A percentile compares a stretch with the other conserved stretches of the same genome.
Evolutionary conservation across 192 early-diverging fungal species (phyloP).

Genomic region (Thoreauomyces humboldtii): DNA sequence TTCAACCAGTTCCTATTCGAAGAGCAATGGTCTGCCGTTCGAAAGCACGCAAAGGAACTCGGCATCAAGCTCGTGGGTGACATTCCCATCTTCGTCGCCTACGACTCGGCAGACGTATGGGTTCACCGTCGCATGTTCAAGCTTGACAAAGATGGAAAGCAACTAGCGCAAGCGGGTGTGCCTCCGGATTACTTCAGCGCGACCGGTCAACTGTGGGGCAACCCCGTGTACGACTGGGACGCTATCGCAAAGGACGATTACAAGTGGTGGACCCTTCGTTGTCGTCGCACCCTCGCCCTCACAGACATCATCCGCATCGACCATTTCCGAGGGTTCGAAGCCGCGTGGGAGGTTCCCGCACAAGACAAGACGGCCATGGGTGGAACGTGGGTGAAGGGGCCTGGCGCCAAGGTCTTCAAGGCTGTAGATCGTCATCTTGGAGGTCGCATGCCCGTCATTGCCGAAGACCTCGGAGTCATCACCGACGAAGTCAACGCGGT

Average conservation of each 20-base stretch:
- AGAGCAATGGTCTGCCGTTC: constrained; percentile 11
- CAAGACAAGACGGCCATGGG: constrained; percentile 12
- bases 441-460: constrained; percentile 16
- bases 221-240: constrained; percentile 27
- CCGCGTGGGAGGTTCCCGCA: constrained; percentile 30
- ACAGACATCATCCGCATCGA: constrained; percentile 26
- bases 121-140: constrained; percentile 15
- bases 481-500: constrained; percentile 10
- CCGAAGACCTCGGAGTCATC: constrained; percentile 25
- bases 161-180: constrained; percentile 24
- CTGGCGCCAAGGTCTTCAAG: constrained; percentile 22
- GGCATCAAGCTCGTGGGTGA: constrained; percentile 21
- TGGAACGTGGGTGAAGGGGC: constrained; percentile 24
- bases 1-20: constrained; percentile 27
- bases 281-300: constrained; percentile 10
- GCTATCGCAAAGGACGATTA: constrained; percentile 18
- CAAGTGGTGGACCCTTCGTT: constrained; percentile 26
- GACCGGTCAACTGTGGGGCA: constrained; percentile 29
- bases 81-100: constrained; percentile 25
- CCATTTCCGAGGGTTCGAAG: constrained; percentile 28
- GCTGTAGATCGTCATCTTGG: constrained; percentile 20
- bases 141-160: constrained; percentile 19
- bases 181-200: constrained; percentile 28
- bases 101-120: constrained; percentile 27
- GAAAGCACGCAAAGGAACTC: constrained; percentile 2